A percentile compares a stretch with the other conserved stretches of the same genome.
Evolutionary conservation across 148 eudicot genomes (phyloP).

Genomic region (Vaccinium darrowii): DNA sequence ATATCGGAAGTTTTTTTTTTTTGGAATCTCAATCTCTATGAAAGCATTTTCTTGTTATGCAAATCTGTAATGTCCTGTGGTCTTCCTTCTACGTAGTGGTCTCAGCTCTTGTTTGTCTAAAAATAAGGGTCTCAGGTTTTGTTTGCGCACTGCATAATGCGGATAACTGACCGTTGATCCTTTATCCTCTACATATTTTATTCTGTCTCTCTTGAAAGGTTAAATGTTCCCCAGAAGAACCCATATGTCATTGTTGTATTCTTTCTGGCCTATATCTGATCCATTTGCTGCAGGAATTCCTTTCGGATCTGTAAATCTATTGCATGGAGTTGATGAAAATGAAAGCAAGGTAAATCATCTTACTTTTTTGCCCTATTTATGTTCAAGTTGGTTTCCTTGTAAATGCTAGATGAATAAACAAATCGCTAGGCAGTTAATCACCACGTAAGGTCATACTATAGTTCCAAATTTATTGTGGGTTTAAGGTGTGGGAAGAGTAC

Average conservation of each 20-base stretch:
- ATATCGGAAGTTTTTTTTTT: neutral
- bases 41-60: neutral
- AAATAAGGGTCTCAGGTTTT: neutral
- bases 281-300: slow-evolving; percentile 77
- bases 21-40: slow-evolving; percentile 1
- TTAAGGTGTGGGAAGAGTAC: too few relatives aligned
- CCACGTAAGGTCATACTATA: neutral
- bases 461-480: neutral
- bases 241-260: neutral
- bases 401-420: neutral
- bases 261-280: slow-evolving; percentile 2
- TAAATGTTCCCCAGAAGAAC: neutral
- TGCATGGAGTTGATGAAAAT: slow-evolving; percentile 91
- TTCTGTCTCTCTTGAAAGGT: neutral
- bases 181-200: neutral
- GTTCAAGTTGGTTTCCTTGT: slow-evolving; percentile 12
- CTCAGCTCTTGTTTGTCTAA: neutral
- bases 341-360: slow-evolving; percentile 82
- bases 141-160: neutral
- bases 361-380: slow-evolving; percentile 27
- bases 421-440: neutral
- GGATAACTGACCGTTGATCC: neutral
- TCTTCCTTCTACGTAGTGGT: slow-evolving; percentile 1
- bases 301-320: slow-evolving; percentile 87
- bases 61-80: neutral